These are phyloP conservation scores for Wallacemonas sp. DNA, from an alignment of 208 protist species.

Conservation along the genomic window DNA sequence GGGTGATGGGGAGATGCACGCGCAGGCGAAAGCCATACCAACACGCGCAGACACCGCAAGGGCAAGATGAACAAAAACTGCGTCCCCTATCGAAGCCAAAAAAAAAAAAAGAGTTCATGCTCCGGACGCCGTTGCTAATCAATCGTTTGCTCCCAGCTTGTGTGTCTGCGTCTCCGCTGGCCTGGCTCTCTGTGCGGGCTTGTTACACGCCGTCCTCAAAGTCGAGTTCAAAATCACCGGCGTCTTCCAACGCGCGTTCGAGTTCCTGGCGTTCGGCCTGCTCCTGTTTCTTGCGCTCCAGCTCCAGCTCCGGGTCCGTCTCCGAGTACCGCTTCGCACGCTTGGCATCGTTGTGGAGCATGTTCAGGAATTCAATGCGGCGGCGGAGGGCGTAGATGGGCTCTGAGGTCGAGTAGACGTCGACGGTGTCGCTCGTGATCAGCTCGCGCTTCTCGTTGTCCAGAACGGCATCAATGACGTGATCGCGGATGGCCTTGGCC, in stretches of 20 bases:
- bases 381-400: conserved; percentile 94
- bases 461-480: conserved; percentile 97
- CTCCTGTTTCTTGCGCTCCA: conserved; percentile 69
- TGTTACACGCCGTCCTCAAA: conserved; percentile 86
- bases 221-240: conserved; percentile 69
- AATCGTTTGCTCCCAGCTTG: too few species aligned
- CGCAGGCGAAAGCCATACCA: too few species aligned
- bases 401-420: conserved; percentile 97
- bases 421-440: conserved; percentile 92
- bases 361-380: conserved; percentile 95
- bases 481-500: conserved; percentile 97
- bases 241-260: conserved; percentile 76
- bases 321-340: conserved; percentile 90
- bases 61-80: too few species aligned
- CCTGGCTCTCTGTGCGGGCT: too few species aligned
- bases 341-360: conserved; percentile 95
- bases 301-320: conserved; percentile 79
- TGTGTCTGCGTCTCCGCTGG: too few species aligned
- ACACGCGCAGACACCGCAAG: too few species aligned
- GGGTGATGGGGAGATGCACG: too few species aligned
- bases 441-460: conserved; percentile 94
- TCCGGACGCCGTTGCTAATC: too few species aligned
- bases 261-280: conserved; percentile 62
- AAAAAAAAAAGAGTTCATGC: too few species aligned
- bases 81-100: too few species aligned